Base-by-base conservation (phyloP, 2,329 filamentous ascomycete species). In the Sporothrix protearum region DNA sequence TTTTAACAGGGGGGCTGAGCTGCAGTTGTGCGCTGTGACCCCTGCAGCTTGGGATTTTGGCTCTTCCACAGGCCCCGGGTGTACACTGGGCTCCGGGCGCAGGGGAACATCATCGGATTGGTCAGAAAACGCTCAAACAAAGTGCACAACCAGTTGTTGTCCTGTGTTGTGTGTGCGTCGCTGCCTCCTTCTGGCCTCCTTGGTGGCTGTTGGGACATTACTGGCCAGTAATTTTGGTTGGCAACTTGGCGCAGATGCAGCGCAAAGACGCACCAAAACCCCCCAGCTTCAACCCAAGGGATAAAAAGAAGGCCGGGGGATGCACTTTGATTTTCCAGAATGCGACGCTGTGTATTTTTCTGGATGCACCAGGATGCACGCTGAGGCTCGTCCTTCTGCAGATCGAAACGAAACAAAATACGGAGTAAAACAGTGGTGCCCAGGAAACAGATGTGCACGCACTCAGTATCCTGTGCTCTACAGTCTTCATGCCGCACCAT, bases 1-100 rank as follows among this genome's bases (percentile, higher is more conserved):
- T 64, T 64, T 64, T 64, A 64, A 45, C 59, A 64, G 59, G 59
- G 53, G 36, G 59, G 59, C 59, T 45, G 59, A 64, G 59, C 36
- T 64, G 59, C 59, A 36, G 49, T 8, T 36, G 33, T 36, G 33
- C 9, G 39, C 3, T 47, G 42, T 12, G n/a, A n/a, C n/a, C n/a
- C 39, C 39, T 45, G 9, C 12, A 10, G 39, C 42, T 14, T 47
- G 33, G 33, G 33, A 8, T 36, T 36, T 36, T 8, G 4, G 3
- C 33, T 47, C 6, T 47, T 14, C 51, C 16, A 33, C 28, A 9
- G 28, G 22, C 9, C 22, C 53, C 57, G 33, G 57, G 16, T 42
- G 36, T 28, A 42, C 36, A 28, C 12, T 63, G 36, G 9, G 33
- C 59, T 36, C 36, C 5, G 19, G 25, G 59, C 36, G 59, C 59